Base-by-base conservation (phyloP, 768 basidiomycete species). In the Xerocomellus chrysenteron region DNA sequence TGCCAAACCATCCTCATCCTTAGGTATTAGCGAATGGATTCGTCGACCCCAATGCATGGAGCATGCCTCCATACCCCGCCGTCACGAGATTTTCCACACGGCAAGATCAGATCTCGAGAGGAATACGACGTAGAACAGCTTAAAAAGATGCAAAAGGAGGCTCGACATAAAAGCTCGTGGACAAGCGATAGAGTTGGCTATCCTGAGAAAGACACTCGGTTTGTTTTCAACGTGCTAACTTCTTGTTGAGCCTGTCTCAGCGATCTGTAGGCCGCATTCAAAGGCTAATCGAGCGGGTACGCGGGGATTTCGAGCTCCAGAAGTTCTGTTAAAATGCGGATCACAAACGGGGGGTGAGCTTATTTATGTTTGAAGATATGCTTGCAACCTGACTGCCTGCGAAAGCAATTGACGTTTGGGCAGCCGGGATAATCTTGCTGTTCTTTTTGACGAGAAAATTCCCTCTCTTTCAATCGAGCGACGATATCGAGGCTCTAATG, bases 261-360 rank as follows among this genome's bases (percentile, higher is more conserved):
- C 24, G 40, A 43, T 19, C 17, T 45, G 45, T 53, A 90, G 91
- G 61, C 90, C 92, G 1, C 77, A 80, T 39, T 89, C 92, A 50
- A 95, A 95, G 71, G 94, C 97, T 3, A 98, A 98, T 68, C 84
- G 97, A 47, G 97, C 97, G 2, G 97, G 97, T 4, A 99, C 97
- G 13, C 77, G 97, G 65, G 97, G 97, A 0, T 99, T 99, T 70
- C 84, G 97, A 55, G 94, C 97, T 2, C 97, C 97, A 0, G 97
- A 99, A 65, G 96, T 99, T 3, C 73, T 99, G 37, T 71, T 99
- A 40, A 99, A 98, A 71, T 99, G 97, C 64, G 84, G 84, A 4
- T 89, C 93, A 64, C 97, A 99, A 73, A 87, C 86, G 10, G 93
- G 92, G 59, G 92, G 96, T 95, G 62, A 59, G 85, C 5, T 44